These are phyloP conservation scores for Candida chilensis DNA, from an alignment of 805 yeast species.

Conservation along the genomic window DNA sequence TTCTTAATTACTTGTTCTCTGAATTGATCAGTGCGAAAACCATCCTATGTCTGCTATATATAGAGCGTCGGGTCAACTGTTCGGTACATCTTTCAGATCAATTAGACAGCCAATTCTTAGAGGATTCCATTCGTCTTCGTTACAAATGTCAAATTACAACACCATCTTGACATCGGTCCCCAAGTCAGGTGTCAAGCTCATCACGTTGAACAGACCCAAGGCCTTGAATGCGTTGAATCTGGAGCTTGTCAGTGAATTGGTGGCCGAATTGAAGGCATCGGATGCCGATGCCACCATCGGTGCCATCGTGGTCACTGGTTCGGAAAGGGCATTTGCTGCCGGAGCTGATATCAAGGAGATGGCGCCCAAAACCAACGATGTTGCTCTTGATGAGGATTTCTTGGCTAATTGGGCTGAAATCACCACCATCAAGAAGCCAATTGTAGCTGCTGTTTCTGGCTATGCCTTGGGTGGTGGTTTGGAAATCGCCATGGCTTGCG, in stretches of 20 bases:
- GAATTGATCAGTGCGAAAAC: too few species aligned
- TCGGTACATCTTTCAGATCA: too few species aligned
- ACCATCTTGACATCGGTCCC: constrained; percentile 12
- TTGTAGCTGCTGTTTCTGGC: constrained; percentile 46
- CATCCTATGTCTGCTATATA: too few species aligned
- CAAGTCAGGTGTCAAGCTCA: constrained; percentile 9
- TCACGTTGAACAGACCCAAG: constrained; percentile 14
- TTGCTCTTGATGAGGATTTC: constrained; percentile 20
- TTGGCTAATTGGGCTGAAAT: constrained; percentile 30
- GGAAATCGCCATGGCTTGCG: constrained; percentile 43
- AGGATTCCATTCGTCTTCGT: too few species aligned
- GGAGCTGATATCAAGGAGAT: constrained; percentile 50
- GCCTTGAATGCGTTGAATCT: constrained; percentile 12
- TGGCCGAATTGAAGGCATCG: constrained; percentile 8
- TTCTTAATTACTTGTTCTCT: too few species aligned
- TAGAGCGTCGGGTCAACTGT: too few species aligned
- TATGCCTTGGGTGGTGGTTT: constrained; percentile 50
- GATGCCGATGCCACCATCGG: constrained; percentile 18
- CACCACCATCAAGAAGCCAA: constrained; percentile 29
- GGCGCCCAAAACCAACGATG: constrained; percentile 24
- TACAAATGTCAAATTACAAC: constrained; percentile 9
- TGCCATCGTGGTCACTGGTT: constrained; percentile 39
- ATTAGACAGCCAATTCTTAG: too few species aligned
- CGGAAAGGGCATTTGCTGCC: constrained; percentile 39
- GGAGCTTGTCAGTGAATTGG: constrained; percentile 8